These are phyloP conservation scores for Macrolepiota dolichaula DNA, from an alignment of 768 basidiomycete species.

Conservation along the genomic window DNA sequence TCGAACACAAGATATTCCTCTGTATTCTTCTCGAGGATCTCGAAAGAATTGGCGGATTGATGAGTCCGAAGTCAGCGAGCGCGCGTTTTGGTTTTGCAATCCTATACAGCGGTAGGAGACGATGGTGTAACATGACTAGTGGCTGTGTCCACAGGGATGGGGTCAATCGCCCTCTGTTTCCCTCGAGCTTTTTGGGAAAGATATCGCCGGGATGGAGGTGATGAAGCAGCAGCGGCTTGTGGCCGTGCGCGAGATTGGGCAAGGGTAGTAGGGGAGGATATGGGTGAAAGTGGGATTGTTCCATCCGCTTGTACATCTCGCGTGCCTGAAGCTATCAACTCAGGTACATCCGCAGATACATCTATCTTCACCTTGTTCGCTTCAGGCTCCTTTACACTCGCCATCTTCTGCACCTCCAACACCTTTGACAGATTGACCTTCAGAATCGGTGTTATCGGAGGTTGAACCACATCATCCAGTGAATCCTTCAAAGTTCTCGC, in stretches of 20 bases:
- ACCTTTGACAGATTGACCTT: not conserved
- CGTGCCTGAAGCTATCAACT: not conserved
- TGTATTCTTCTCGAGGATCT: not conserved
- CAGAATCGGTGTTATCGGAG: not conserved
- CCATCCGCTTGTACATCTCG: not conserved
- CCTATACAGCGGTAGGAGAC: not conserved
- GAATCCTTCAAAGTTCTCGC: not conserved
- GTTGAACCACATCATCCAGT: not conserved
- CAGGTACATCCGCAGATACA: not conserved
- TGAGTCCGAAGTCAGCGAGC: not conserved
- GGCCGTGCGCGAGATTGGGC: not conserved
- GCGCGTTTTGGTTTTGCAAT: not conserved
- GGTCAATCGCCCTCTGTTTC: constrained; percentile 6
- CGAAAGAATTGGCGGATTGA: not conserved
- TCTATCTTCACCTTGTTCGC: not conserved
- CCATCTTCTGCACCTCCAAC: not conserved
- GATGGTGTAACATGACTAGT: not conserved
- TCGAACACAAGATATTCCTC: not conserved
- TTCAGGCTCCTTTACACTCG: not conserved
- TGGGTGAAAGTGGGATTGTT: not conserved
- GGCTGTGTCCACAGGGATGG: not conserved
- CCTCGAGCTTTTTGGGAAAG: constrained; percentile 9
- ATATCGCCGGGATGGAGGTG: not conserved
- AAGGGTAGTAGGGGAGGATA: not conserved
- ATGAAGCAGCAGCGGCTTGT: not conserved